Base-by-base conservation (phyloP, 164 flowering plant species). In the Chloranthus sessilifolius region DNA sequence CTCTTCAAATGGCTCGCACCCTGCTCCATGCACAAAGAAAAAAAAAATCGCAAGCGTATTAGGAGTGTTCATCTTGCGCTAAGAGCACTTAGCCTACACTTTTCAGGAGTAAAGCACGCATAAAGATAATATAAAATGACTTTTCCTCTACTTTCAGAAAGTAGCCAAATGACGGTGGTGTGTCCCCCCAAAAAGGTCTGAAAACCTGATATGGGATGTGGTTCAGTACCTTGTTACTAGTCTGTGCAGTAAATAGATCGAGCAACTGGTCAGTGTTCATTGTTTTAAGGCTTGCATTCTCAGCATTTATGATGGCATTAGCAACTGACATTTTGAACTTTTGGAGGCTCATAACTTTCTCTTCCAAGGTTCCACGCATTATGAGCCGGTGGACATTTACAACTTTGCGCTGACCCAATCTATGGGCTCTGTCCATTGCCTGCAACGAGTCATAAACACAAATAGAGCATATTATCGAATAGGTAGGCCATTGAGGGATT, bases 341-440 rank as follows among this genome's bases (percentile, higher is more conserved):
- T 56, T 94, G 99, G 46, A 94, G 87, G 67, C 85, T 87, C 99
- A 94, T 94, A 25, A 89, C 94, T 69, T 85, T 94, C 74, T 94
- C 99, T 69, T 94, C 99, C 60, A 94, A 63, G 28, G 97, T 89
- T 54, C 95, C 99, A 44, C 99, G 81, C 97, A 94, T 89, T 27
- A 94, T 89, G 15, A 94, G 95, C 19, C 97, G 95, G 61, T 89
- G 97, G n/a, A 94, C 97, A 71, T 94, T 75, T 43, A 94, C 99
- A 21, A 89, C 95, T 63, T 77, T 94, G 46, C 74, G 69, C 63
- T 89, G 99, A 20, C 99, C 99, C 50, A 94, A 71, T 56, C 96
- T 74, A 59, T 94, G 99, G 12, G 99, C 99, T 79, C 97, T 77
- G 64, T 94, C 99, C 99, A 89, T 94, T 55, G 99, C 99, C 97